Evolutionary conservation across 805 yeast genomes (phyloP).

Genomic region (Yarrowia sp.): DNA sequence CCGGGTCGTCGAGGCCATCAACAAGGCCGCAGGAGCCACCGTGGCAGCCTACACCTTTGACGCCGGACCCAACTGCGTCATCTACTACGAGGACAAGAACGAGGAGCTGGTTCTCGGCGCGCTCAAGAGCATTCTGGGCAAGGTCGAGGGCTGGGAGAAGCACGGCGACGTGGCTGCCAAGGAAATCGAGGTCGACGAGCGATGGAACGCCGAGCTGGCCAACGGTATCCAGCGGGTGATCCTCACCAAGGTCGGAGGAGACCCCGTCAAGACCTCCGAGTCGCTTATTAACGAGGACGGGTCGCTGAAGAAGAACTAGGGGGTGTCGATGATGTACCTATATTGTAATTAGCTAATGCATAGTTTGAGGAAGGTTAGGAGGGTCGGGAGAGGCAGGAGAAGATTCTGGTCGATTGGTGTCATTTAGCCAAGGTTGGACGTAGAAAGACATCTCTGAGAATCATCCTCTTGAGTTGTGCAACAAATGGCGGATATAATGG

Average conservation of each 20-base stretch:
- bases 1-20: slow-evolving; percentile 77
- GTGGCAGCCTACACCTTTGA: slow-evolving; percentile 97
- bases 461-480: no score
- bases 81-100: slow-evolving; percentile 81
- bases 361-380: no score
- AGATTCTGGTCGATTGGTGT: no score
- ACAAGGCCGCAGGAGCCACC: slow-evolving; percentile 63
- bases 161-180: slow-evolving; percentile 46
- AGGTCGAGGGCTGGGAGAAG: slow-evolving; percentile 74
- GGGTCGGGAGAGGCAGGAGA: no score
- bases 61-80: slow-evolving; percentile 99
- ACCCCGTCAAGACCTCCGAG: slow-evolving; percentile 63
- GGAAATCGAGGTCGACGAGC: slow-evolving; percentile 47
- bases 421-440: no score
- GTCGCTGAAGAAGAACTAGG: slow-evolving; percentile 21
- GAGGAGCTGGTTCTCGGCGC: slow-evolving; percentile 77
- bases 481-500: no score
- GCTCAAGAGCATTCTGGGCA: slow-evolving; percentile 63
- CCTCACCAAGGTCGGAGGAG: slow-evolving; percentile 84
- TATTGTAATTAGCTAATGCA: slow-evolving; percentile 9
- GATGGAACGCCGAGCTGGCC: slow-evolving; percentile 60
- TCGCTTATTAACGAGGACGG: slow-evolving; percentile 23
- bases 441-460: no score
- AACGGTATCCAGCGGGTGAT: slow-evolving; percentile 84
- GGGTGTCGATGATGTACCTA: not conserved